Evolutionary conservation across 148 eudicot genomes (phyloP).

Genomic region (Rhododendron henanense): DNA sequence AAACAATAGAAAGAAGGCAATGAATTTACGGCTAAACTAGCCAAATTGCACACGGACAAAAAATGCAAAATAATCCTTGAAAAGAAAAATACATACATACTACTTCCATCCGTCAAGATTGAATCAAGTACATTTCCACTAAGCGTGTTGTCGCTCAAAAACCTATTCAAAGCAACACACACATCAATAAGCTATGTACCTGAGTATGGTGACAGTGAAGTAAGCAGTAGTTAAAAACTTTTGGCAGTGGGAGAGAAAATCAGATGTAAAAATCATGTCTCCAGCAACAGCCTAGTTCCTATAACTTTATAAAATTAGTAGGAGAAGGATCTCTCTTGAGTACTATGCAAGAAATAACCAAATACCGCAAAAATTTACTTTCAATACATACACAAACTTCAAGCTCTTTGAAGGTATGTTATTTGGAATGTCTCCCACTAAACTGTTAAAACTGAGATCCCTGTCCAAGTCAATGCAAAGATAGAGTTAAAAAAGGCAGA

Average conservation of each 20-base stretch:
- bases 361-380: background rate
- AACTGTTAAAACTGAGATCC: slow-evolving; percentile 65
- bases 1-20: background rate
- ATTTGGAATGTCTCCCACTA: slow-evolving; percentile 52
- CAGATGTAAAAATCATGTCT: background rate
- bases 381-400: slow-evolving; percentile 53
- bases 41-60: background rate
- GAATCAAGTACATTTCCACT: slow-evolving; percentile 57
- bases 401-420: slow-evolving; percentile 32
- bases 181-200: background rate
- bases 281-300: background rate
- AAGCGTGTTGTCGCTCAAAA: slow-evolving; percentile 58
- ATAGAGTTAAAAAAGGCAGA: background rate
- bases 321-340: background rate
- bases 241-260: background rate
- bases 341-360: background rate
- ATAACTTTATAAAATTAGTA: background rate
- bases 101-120: slow-evolving; percentile 57
- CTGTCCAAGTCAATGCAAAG: slow-evolving; percentile 29
- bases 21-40: background rate
- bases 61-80: background rate
- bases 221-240: background rate
- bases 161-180: slow-evolving; percentile 32
- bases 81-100: slow-evolving; percentile 39
- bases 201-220: background rate